A percentile compares a stretch with the other conserved stretches of the same genome.
Conservation (phyloP, 2,329 filamentous ascomycete genomes). For the Fusarium stilboides region DNA sequence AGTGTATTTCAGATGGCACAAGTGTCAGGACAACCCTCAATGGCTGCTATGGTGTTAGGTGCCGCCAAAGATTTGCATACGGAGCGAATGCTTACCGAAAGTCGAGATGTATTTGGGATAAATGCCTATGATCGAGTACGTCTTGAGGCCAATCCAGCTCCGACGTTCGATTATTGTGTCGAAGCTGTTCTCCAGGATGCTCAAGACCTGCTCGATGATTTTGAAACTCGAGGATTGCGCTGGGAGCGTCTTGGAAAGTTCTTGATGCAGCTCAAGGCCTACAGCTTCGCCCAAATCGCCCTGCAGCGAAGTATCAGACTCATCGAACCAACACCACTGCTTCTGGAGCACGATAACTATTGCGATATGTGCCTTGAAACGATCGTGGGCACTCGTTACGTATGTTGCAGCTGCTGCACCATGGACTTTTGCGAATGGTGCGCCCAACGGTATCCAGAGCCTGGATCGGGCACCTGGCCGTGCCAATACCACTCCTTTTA, state of each 20-base stretch:
- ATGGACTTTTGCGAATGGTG: conserved; percentile 27
- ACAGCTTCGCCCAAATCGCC: conserved; percentile 32
- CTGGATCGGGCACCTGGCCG: conserved; percentile 28
- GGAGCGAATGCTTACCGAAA: conserved; percentile 19
- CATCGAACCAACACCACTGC: conserved; percentile 17
- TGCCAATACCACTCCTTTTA: conserved; percentile 29
- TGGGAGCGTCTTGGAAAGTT: conserved; percentile 36
- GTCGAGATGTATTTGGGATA: conserved; percentile 34
- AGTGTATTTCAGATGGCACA: conserved; percentile 28
- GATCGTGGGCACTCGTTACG: conserved; percentile 12
- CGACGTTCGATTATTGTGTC: conserved; percentile 13
- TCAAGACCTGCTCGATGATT: conserved; percentile 24
- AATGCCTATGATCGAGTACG: conserved; percentile 20
- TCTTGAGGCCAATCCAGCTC: conserved; percentile 1
- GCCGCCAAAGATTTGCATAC: conserved; percentile 17
- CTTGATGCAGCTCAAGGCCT: conserved; percentile 21
- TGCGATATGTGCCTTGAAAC: conserved; percentile 31
- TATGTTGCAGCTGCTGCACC: conserved; percentile 24
- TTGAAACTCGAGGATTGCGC: not conserved
- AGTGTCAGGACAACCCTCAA: conserved; percentile 13
- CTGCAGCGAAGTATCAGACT: conserved; percentile 23
- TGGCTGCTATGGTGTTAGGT: conserved; percentile 26
- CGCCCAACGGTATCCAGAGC: conserved; percentile 4
- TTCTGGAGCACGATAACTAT: conserved; percentile 20
- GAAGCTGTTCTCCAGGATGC: conserved; percentile 18